Evolutionary conservation across 495 filamentous ascomycete species (phyloP), one percentile per base, ranked within the genome.

Genomic region (Rhypophila decipiens): DNA sequence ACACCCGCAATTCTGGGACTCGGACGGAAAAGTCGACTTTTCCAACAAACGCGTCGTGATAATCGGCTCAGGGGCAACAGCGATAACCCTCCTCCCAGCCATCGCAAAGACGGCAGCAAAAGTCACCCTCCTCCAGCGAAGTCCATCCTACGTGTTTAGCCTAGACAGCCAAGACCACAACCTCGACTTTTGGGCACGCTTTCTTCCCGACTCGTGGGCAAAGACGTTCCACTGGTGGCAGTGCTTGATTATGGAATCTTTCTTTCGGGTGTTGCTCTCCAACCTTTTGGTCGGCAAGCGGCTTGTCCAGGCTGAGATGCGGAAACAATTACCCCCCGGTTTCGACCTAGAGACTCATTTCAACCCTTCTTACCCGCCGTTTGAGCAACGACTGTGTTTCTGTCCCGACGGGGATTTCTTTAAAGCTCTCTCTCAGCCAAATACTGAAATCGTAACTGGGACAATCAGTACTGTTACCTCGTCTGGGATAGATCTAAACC

Each of bases 351-450:
- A n/a, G n/a, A n/a, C n/a, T n/a, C n/a, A 89, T 57, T 93, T 90
- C 71, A 75, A 74, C 21, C 87, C 87, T 0, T 51, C 54, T 12
- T 93, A 93, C 56, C 74, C 76, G 39, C 83, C 83, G 5, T 89
- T 84, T 73, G 75, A 88, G 19, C 86, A 93, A 59, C 79, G 87
- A 0, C 62, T 90, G 0, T 88, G 86, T 52, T 62, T 86, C 35
- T 78, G 74, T 17, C 86, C 86, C 0, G 78, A 84, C 52, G 83
- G 75, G 1, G 86, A 90, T 61, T 88, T 89, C 64, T 90, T 79
- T 71, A 57, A 72, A 23, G 64, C 75, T 4, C 66, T 93, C 3
- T 74, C 72, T 21, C 58, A 56, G 0, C 77, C 79, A 18, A 79
- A 80, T 45, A 74, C 75, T 2, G 67, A 74, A 35, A 67, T 91